A percentile compares a stretch with the other conserved stretches of the same genome.
Evolutionary conservation across 75 land plant species (phyloP).

Genomic region (Isoetes taiwanensis): DNA sequence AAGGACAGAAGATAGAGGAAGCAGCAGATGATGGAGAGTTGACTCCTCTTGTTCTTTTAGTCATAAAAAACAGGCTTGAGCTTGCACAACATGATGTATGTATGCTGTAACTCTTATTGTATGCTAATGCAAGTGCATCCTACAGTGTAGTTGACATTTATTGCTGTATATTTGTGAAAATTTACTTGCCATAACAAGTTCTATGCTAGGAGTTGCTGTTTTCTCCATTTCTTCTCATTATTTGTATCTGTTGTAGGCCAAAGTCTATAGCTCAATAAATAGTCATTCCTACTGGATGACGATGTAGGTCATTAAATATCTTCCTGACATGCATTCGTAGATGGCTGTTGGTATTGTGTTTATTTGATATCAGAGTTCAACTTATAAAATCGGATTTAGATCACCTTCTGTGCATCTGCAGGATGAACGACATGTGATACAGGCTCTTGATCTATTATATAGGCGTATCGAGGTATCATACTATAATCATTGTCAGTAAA

Average conservation of each 20-base stretch:
- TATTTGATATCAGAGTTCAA: too few relatives aligned
- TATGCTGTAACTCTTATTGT: background rate
- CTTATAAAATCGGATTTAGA: too few relatives aligned
- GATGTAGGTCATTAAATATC: too few relatives aligned
- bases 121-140: background rate
- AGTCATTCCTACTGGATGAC: too few relatives aligned
- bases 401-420: too few relatives aligned
- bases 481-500: background rate
- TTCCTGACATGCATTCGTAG: too few relatives aligned
- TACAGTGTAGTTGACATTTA: too few relatives aligned
- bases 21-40: slow-evolving; percentile 88
- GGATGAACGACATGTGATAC: slow-evolving; percentile 84
- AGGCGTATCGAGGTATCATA: slow-evolving; percentile 73
- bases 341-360: too few relatives aligned
- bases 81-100: slow-evolving; percentile 90
- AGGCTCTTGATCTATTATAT: slow-evolving; percentile 86
- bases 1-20: slow-evolving; percentile 72
- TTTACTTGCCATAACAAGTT: slow-evolving; percentile 1
- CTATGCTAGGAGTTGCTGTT: too few relatives aligned
- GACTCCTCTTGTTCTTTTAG: slow-evolving; percentile 66
- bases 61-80: slow-evolving; percentile 91
- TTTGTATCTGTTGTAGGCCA: too few relatives aligned
- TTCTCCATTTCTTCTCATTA: too few relatives aligned
- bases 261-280: too few relatives aligned
- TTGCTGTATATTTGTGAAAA: background rate